These are phyloP conservation scores for Ceratobasidium sp. DNA, from an alignment of 1,284 basidiomycete species.

Conservation along the genomic window DNA sequence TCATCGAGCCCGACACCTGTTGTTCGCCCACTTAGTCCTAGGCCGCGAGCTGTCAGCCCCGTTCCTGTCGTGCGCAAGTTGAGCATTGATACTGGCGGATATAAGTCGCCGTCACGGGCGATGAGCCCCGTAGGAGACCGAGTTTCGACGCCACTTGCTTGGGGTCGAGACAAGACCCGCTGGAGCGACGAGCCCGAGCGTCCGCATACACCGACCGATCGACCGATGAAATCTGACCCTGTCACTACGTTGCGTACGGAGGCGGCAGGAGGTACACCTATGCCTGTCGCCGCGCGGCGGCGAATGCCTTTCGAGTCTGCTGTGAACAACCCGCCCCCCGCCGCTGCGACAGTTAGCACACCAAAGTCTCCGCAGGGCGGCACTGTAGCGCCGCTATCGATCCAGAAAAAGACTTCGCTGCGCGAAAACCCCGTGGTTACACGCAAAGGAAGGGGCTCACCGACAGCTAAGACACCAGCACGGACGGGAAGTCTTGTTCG, in stretches of 20 bases:
- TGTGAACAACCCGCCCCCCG: slow-evolving; percentile 18
- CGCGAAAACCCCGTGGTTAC: slow-evolving; percentile 31
- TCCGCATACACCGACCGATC: background rate
- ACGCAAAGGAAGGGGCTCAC: slow-evolving; percentile 44
- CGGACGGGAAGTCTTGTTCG: slow-evolving; percentile 40
- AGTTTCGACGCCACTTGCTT: slow-evolving; percentile 23
- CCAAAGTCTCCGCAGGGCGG: slow-evolving; percentile 48
- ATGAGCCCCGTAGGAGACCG: slow-evolving; percentile 26
- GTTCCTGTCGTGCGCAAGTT: slow-evolving; percentile 29
- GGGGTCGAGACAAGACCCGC: slow-evolving; percentile 1
- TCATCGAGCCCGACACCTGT: slow-evolving; percentile 23
- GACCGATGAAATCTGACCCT: background rate
- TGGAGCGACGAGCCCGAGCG: slow-evolving; percentile 21
- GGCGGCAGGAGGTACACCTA: slow-evolving; percentile 28
- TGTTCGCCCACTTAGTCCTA: background rate
- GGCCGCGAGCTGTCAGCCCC: slow-evolving; percentile 26
- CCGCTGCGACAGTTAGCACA: background rate
- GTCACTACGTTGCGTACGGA: slow-evolving; percentile 31
- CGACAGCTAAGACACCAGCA: slow-evolving; percentile 34
- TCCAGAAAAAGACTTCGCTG: slow-evolving; percentile 81
- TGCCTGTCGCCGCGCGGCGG: slow-evolving; percentile 25
- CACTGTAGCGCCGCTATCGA: slow-evolving; percentile 76
- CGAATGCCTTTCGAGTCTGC: slow-evolving; percentile 39
- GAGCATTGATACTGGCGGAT: slow-evolving; percentile 18
- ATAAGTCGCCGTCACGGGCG: background rate